Percentiles rank a stretch among this genome's conserved stretches.
Evolutionary conservation across 2,329 filamentous ascomycete species (phyloP).

Genomic region (Blastomyces parvus): DNA sequence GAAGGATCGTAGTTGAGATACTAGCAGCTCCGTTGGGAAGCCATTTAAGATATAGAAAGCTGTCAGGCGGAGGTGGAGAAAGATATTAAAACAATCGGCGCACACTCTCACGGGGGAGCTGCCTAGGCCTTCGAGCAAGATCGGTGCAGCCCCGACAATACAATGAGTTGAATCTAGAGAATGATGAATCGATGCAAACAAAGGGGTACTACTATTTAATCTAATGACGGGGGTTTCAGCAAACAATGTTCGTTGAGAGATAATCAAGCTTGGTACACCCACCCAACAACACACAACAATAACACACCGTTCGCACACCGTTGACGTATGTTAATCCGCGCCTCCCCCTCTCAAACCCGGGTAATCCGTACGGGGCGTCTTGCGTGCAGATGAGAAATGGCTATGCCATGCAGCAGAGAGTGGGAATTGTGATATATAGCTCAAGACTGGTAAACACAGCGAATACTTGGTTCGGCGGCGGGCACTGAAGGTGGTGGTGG

Average conservation of each 20-base stretch:
- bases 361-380: neutral
- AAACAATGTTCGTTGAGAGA: neutral
- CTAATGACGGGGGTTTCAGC: neutral
- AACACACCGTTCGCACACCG: neutral
- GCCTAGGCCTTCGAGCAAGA: neutral
- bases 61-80: neutral
- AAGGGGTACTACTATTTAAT: neutral
- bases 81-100: neutral
- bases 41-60: slow-evolving; percentile 2
- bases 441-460: neutral
- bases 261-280: neutral
- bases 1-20: neutral
- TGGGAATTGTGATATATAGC: neutral
- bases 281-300: neutral
- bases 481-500: neutral
- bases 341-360: neutral
- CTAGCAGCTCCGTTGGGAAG: neutral
- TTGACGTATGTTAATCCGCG: neutral
- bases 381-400: neutral
- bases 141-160: neutral
- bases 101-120: neutral
- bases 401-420: neutral
- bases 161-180: no score
- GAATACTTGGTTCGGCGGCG: neutral
- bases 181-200: neutral